Conservation (phyloP, 139 green algal genomes). For the Coccomyxa sp. region DNA sequence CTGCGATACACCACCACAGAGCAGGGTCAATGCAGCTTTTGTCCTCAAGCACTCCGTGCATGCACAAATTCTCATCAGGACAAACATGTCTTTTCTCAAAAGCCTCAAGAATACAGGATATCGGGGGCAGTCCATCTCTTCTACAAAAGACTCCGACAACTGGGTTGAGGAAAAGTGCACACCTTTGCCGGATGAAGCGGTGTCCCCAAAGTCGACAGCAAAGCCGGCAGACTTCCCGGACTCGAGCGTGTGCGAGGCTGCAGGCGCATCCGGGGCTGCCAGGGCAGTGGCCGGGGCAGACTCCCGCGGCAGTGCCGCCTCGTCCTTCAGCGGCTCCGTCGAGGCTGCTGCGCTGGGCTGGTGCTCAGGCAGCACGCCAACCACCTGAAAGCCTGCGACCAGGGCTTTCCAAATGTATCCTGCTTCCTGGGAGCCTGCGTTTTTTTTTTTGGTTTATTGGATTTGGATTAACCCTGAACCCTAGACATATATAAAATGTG, state of each 20-base stretch:
- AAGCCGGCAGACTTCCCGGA: not conserved
- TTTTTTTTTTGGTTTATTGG: no score
- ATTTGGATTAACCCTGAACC: no score
- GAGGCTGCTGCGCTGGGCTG: not conserved
- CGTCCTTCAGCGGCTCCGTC: not conserved
- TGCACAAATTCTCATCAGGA: not conserved
- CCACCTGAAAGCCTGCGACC: not conserved
- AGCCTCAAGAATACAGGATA: not conserved
- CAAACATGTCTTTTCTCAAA: not conserved
- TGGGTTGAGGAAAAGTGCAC: not conserved
- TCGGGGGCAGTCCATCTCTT: not conserved
- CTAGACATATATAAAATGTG: not conserved
- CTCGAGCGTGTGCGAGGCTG: not conserved
- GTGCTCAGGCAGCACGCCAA: not conserved
- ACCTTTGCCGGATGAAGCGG: not conserved
- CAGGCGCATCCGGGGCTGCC: not conserved
- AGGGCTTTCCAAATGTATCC: not conserved
- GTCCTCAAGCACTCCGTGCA: not conserved
- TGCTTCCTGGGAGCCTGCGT: no score
- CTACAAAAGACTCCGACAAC: not conserved
- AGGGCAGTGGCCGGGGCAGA: no score
- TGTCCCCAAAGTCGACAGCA: constrained; percentile 6
- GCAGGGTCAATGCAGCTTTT: not conserved
- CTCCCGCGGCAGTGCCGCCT: not conserved
- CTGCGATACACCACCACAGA: not conserved